Base-by-base conservation (phyloP, 768 basidiomycete species). In the Lentinula boryana region DNA sequence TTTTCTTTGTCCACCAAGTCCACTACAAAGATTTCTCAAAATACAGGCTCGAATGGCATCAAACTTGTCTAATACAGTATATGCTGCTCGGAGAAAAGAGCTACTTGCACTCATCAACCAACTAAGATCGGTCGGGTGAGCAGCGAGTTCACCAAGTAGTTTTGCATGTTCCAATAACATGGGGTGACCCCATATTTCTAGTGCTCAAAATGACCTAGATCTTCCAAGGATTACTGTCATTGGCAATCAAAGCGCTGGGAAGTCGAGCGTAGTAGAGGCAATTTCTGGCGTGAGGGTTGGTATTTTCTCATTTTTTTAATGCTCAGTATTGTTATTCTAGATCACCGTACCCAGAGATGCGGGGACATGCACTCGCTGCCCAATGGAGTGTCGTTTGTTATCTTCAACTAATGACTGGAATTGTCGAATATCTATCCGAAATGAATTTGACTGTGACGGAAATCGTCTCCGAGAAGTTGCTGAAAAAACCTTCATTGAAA, bases 181-280 rank as follows among this genome's bases (percentile, higher is more conserved):
- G 27, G 27, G 27, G 27, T 27, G 27, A 6, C 40, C 6, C 7
- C n/a, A 15, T 53, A 4, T 15, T 21, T 51, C 9, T 38, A 78
- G 79, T 1, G 74, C 76, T 1, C 77, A 81, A 67, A 71, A 70
- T 3, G 76, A 80, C 23, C 66, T 83, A 10, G 80, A 83, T 59
- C 68, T 84, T 5, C 80, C 82, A 7, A 69, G 79, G 7, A 78
- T 83, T 48, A 77, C 76, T 18, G 79, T 82, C 44, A 80, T 82
- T 41, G 82, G 82, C 13, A 81, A 80, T 48, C 83, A 84, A 66
- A 78, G 76, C 52, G 79, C 80, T 6, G 83, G 76, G 3, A 79
- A 79, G 64, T 78, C 76, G 1, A 75, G 74, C 48, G 70, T 82
- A 8, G 79, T 83, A 1, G 81, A 82, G 63, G 78, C 82, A 1